These are phyloP conservation scores for Fraxinus velutina DNA, from an alignment of 305 asterid genomes.

Conservation along the genomic window DNA sequence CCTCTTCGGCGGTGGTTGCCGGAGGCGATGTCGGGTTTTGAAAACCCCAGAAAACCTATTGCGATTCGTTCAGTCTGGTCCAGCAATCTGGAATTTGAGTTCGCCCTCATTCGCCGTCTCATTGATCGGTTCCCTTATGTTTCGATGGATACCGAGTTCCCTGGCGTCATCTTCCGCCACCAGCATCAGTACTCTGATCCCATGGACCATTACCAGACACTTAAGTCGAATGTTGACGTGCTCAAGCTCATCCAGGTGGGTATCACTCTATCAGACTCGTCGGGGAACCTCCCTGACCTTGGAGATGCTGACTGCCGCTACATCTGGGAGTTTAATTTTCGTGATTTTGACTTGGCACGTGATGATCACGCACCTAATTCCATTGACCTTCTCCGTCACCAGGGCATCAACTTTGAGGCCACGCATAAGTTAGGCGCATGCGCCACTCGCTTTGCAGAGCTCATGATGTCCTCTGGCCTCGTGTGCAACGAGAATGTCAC, in stretches of 20 bases:
- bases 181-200: conserved; percentile 34
- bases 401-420: conserved; percentile 53
- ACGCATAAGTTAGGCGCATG: conserved; percentile 38
- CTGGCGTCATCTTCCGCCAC: conserved; percentile 57
- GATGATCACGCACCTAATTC: conserved; percentile 63
- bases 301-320: conserved; percentile 29
- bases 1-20: background rate
- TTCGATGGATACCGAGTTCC: conserved; percentile 88
- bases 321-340: conserved; percentile 80
- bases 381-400: conserved; percentile 56
- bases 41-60: conserved; percentile 26
- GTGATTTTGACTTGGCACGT: conserved; percentile 52
- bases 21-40: conserved; percentile 11
- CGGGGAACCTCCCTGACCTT: conserved; percentile 65
- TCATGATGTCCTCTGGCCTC: conserved; percentile 70
- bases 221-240: conserved; percentile 64
- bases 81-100: conserved; percentile 52
- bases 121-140: conserved; percentile 56
- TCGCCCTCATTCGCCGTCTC: conserved; percentile 43
- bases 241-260: conserved; percentile 83
- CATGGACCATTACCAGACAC: conserved; percentile 44
- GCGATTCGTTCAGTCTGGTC: conserved; percentile 65
- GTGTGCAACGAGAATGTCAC: conserved; percentile 55
- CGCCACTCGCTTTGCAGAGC: conserved; percentile 50
- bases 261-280: conserved; percentile 59